Conservation (phyloP, 164 flowering plant species). For the Houttuynia cordata region DNA sequence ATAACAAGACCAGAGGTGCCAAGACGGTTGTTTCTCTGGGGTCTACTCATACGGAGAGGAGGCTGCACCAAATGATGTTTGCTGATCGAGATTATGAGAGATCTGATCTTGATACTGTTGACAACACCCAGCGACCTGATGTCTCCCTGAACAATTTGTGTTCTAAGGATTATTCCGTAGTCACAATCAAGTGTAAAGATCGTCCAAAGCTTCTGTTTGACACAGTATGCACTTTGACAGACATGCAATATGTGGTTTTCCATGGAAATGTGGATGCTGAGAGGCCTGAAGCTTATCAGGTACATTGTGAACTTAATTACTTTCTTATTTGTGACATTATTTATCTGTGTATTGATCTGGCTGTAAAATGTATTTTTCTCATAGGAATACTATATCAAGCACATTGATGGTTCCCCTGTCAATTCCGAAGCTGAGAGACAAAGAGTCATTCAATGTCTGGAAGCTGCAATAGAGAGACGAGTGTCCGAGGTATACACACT, state of each 20-base stretch:
- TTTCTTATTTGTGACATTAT: not conserved
- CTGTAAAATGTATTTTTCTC: not conserved
- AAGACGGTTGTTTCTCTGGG: constrained; percentile 58
- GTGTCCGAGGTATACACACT: constrained; percentile 62
- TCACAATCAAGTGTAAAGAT: constrained; percentile 67
- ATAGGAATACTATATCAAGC: constrained; percentile 76
- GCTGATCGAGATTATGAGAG: constrained; percentile 75
- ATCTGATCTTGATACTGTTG: constrained; percentile 18
- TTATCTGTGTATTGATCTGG: not conserved
- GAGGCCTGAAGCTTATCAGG: constrained; percentile 79
- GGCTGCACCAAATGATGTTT: constrained; percentile 98
- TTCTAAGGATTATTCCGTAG: constrained; percentile 76
- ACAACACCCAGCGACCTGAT: constrained; percentile 43
- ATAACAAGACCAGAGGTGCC: constrained; percentile 46
- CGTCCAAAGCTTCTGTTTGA: constrained; percentile 87
- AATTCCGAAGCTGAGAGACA: constrained; percentile 76
- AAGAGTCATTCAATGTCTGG: constrained; percentile 68
- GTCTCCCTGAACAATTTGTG: constrained; percentile 64
- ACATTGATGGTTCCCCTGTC: constrained; percentile 68
- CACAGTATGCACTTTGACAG: constrained; percentile 81
- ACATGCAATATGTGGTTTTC: constrained; percentile 90
- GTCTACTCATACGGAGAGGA: constrained; percentile 57
- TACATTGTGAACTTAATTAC: constrained; percentile 6
- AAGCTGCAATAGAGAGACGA: constrained; percentile 93
- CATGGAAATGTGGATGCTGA: constrained; percentile 74